Conservation (phyloP, 371 early-diverging fungal species). For the Lichtheimia ornata region DNA sequence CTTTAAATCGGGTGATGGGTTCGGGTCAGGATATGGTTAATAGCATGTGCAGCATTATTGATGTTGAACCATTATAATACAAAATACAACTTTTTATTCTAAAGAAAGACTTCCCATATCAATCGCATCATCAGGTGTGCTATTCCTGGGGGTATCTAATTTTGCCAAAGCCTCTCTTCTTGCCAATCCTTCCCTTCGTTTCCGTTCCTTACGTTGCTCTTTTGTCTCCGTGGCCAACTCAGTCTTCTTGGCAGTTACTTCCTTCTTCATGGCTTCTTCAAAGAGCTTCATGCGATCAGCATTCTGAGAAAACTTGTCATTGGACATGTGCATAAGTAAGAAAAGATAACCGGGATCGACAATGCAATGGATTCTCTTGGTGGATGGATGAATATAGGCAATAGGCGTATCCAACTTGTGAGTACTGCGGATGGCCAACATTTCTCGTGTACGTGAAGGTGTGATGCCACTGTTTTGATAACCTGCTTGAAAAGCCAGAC, state of each 20-base stretch:
- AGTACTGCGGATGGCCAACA: constrained; percentile 65
- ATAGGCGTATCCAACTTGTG: constrained; percentile 65
- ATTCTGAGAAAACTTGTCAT: constrained; percentile 57
- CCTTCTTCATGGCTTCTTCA: constrained; percentile 35
- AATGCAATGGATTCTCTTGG: constrained; percentile 41
- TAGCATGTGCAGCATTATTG: too few species aligned
- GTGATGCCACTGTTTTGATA: constrained; percentile 68
- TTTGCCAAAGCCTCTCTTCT: constrained; percentile 8
- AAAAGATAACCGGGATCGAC: constrained; percentile 50
- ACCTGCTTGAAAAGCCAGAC: constrained; percentile 54
- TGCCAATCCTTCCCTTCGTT: constrained; percentile 50
- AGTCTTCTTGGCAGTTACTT: constrained; percentile 15
- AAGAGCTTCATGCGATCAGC: constrained; percentile 52
- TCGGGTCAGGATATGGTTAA: too few species aligned
- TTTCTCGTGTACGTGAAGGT: constrained; percentile 57
- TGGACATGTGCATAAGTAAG: constrained; percentile 47
- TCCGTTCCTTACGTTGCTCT: constrained; percentile 60
- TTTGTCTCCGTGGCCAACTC: constrained; percentile 43
- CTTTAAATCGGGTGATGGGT: too few species aligned
- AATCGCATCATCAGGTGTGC: not conserved
- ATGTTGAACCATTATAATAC: too few species aligned
- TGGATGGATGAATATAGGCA: constrained; percentile 42
- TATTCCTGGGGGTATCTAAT: not conserved
- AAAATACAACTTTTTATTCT: constrained; percentile 4
- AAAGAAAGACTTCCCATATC: constrained; percentile 9